Base-by-base conservation (phyloP, 2,329 filamentous ascomycete species). In the Colletotrichum tropicale region DNA sequence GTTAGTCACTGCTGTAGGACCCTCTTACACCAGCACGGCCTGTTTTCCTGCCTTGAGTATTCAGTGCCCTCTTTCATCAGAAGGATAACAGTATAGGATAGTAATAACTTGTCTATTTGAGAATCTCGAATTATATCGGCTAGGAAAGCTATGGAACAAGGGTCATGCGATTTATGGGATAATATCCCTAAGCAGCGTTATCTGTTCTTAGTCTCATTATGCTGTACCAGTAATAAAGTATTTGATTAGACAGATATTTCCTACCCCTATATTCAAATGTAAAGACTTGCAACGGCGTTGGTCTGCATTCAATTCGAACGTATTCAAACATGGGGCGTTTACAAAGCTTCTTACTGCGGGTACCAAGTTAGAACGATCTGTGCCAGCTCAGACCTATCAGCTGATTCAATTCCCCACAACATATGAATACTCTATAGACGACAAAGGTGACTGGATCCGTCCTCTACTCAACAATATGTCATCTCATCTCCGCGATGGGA, bases 291-390 rank as follows among this genome's bases (percentile, higher is more conserved):
- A 3, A 5, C 16, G 5, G 16, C 2, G 16, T 4, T 43, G 0
- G 0, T 43, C 0, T 0, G 1, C 0, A 9, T 43, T 18, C 4
- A 43, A 3, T 18, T 18, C 0, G 2, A 38, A 38, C 9, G 38
- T 9, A 48, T n/a, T n/a, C 5, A 12, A 48, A 48, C 8, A 3
- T n/a, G 9, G 0, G 5, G 18, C 4, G 9, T 12, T 48, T 48
- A 6, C 18, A 48, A n/a, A n/a, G 38, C 38, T 48, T n/a, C 18
- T n/a, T n/a, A 9, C 3, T n/a, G 38, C 18, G 8, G 18, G 18
- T n/a, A 48, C 5, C 5, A n/a, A 43, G 5, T n/a, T 10, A 3
- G 5, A 5, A 6, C 0, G 18, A 48, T 4, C 0, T 48, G 38
- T 48, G 38, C 38, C 18, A 3, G 18, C 38, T 48, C 18, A 12